Percentiles rank a stretch among this genome's conserved stretches.
These are phyloP conservation scores for Naegleria lovaniensis DNA, from an alignment of 208 protist species.

Conservation along the genomic window DNA sequence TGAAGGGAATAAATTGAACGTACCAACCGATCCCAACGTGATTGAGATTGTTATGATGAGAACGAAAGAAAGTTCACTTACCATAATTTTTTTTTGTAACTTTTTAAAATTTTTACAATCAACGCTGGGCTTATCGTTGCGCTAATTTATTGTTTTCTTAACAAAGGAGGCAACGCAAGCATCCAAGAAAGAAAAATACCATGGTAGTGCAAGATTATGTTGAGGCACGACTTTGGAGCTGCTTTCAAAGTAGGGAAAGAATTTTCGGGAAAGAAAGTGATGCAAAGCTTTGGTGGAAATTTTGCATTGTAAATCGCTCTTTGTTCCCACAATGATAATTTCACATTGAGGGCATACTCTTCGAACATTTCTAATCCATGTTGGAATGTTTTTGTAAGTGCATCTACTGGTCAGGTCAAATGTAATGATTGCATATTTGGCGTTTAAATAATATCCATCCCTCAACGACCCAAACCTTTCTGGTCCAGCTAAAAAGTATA, in stretches of 20 bases:
- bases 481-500: neutral
- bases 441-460: neutral
- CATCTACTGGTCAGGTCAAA: neutral
- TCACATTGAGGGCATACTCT: neutral
- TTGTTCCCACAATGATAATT: neutral
- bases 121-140: too few relatives aligned
- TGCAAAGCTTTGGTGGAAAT: too few relatives aligned
- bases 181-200: too few relatives aligned
- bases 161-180: too few relatives aligned
- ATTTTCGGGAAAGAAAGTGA: too few relatives aligned
- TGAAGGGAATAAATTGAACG: too few relatives aligned
- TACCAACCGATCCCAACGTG: too few relatives aligned
- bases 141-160: too few relatives aligned
- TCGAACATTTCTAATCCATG: neutral
- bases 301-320: neutral
- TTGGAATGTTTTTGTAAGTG: neutral
- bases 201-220: too few relatives aligned
- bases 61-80: neutral
- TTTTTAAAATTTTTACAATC: neutral
- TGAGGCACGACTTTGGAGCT: too few relatives aligned
- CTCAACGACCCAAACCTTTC: neutral
- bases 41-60: neutral
- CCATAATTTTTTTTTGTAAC: neutral
- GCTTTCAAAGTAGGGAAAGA: too few relatives aligned
- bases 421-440: neutral